Evolutionary conservation across 2,329 filamentous ascomycete genomes (phyloP), one percentile per base, ranked within the genome.

Genomic region (Aspergillus spinulosporus): DNA sequence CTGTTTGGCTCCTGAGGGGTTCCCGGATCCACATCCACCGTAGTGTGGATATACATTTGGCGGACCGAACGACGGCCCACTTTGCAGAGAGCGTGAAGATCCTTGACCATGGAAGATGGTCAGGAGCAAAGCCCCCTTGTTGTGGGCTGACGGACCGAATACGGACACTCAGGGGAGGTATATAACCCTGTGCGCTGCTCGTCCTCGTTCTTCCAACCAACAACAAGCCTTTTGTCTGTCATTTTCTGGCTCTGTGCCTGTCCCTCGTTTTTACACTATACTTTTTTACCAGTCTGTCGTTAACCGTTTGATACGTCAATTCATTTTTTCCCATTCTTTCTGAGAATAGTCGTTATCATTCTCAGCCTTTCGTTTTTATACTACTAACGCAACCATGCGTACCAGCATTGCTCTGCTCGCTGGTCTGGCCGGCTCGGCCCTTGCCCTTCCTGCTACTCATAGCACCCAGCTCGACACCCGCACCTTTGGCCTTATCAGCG

Each of bases 201-300:
- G 57, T 34, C 63, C 60, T 63, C 58, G 49, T 47, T 61, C 44
- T 31, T 34, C 26, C 32, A 59, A 52, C 58, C 37, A 49, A 60
- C 63, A 62, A 64, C 63, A 62, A 64, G 56, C 51, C 8, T 40
- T 34, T 54, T 56, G 59, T 68, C 64, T 62, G 57, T 66, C 59
- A 56, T 62, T 66, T 66, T 57, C 57, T 58, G 61, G 58, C 59
- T 50, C 45, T 46, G 40, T 59, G 49, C 59, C 48, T 62, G 60
- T 54, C 50, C 47, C 53, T 61, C 53, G 61, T 51, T 64, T 65
- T 68, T 62, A 59, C 52, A 57, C 58, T 59, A 44, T 49, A 52
- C 34, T 58, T 49, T 60, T 59, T 64, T 64, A 62, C 44, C 66
- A 66, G 66, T 71, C 69, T 71, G 62, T 71, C 69, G 57, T 70